Percentiles rank a stretch among this genome's conserved stretches.
phyloP scores from a whole-genome alignment of 805 yeast species.

The Candida khao-thaluensis region DNA sequence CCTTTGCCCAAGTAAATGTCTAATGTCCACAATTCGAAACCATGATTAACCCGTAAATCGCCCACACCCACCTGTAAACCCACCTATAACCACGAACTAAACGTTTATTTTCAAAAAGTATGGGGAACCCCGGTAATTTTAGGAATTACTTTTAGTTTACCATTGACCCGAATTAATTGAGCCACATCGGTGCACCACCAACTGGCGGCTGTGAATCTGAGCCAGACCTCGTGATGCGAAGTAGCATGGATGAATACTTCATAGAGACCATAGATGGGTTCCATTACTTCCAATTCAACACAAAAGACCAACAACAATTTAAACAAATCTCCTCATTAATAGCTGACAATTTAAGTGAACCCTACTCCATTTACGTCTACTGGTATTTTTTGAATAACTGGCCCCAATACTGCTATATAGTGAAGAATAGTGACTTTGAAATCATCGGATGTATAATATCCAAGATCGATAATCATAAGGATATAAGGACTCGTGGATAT shows the following conservation, averaged over 20 bases:
- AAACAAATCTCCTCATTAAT: constrained; percentile 55
- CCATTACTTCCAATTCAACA: constrained; percentile 19
- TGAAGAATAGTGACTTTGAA: constrained; percentile 36
- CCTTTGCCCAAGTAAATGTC: too few species aligned
- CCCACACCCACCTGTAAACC: too few species aligned
- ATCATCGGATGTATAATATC: constrained; percentile 85
- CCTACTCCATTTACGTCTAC: constrained; percentile 91
- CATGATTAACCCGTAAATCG: too few species aligned
- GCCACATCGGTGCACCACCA: too few species aligned
- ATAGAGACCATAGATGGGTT: constrained; percentile 13
- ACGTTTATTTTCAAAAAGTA: constrained; percentile 4
- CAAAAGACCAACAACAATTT: constrained; percentile 39
- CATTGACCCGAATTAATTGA: too few species aligned
- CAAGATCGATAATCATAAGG: constrained; percentile 74
- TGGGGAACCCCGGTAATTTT: constrained; percentile 9
- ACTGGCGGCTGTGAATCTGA: too few species aligned
- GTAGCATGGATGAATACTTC: constrained; percentile 13
- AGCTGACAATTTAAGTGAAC: constrained; percentile 79
- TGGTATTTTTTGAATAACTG: constrained; percentile 85
- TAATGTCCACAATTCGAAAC: too few species aligned
- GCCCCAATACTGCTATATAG: constrained; percentile 81
- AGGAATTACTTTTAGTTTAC: too few species aligned
- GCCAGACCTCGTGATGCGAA: background rate
- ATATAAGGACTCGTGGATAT: constrained; percentile 77
- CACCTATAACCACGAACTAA: too few species aligned